Percentiles rank a stretch among this genome's conserved stretches.
phyloP scores from a whole-genome alignment of 371 early-diverging fungal genomes.

The Apophysomyces trapeziformis region DNA sequence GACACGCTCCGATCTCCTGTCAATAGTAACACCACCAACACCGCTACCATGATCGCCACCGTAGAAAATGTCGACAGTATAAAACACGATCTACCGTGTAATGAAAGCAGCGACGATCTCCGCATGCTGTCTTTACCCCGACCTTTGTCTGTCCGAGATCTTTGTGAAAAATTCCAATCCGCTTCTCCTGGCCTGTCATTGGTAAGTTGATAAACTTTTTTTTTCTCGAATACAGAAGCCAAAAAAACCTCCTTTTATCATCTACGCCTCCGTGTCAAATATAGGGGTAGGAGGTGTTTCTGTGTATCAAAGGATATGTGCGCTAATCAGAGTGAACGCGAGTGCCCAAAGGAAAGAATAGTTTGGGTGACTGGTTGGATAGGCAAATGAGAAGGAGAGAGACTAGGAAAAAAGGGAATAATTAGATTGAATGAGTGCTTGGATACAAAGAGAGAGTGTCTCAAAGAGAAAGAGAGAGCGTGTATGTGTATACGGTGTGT shows the following conservation, averaged over 20 bases:
- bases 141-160: not conserved
- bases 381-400: too few species aligned
- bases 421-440: too few species aligned
- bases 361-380: not conserved
- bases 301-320: too few species aligned
- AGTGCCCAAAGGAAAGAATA: too few species aligned
- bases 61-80: too few species aligned
- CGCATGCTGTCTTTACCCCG: not conserved
- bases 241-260: not conserved
- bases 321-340: too few species aligned
- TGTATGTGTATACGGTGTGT: not conserved
- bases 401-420: too few species aligned
- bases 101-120: not conserved
- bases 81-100: too few species aligned
- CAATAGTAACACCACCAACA: not conserved
- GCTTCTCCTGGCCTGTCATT: not conserved
- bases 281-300: conserved; percentile 1
- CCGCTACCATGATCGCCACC: not conserved
- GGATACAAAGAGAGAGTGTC: too few species aligned
- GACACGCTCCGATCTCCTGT: conserved; percentile 9
- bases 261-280: conserved; percentile 1
- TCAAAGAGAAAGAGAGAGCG: too few species aligned
- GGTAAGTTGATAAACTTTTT: not conserved
- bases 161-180: not conserved
- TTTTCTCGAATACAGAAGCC: not conserved